A percentile compares a stretch with the other conserved stretches of the same genome.
Evolutionary conservation across 2,329 filamentous ascomycete genomes (phyloP).

Genomic region (Rutstroemia sydowiana): DNA sequence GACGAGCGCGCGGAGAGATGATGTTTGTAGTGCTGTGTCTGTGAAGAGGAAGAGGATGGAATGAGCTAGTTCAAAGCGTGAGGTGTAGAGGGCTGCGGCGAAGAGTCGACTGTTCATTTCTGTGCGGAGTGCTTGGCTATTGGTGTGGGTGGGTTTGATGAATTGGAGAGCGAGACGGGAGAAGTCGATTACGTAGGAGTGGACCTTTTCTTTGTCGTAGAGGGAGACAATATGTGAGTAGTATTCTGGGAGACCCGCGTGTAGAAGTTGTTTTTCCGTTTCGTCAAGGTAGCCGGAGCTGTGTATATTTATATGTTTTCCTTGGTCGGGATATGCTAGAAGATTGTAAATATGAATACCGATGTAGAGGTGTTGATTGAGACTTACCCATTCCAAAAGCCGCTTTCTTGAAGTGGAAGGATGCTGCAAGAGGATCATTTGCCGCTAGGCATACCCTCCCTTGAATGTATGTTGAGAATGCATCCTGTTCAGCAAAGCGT

Average conservation of each 20-base stretch:
- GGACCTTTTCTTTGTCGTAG: conserved; percentile 70
- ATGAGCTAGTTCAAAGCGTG: conserved; percentile 77
- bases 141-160: conserved; percentile 12
- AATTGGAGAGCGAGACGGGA: conserved; percentile 68
- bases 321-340: conserved; percentile 22
- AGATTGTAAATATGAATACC: conserved; percentile 5
- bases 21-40: conserved; percentile 63
- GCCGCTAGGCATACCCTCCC: conserved; percentile 70
- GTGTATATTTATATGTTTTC: conserved; percentile 37
- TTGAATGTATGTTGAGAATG: conserved; percentile 73
- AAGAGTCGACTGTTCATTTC: conserved; percentile 82
- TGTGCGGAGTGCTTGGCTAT: conserved; percentile 38
- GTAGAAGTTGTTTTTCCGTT: conserved; percentile 60
- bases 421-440: conserved; percentile 66
- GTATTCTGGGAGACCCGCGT: conserved; percentile 73
- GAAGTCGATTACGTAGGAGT: conserved; percentile 79
- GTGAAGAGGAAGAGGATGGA: conserved; percentile 67
- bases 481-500: conserved; percentile 48
- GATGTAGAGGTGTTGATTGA: too few species aligned
- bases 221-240: conserved; percentile 79
- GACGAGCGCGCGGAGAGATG: conserved; percentile 63
- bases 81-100: conserved; percentile 69
- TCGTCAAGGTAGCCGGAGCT: conserved; percentile 65
- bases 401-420: conserved; percentile 72
- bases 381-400: conserved; percentile 73